These are phyloP conservation scores for Madurella mycetomatis DNA, from an alignment of 2,329 filamentous ascomycete genomes.

Conservation along the genomic window DNA sequence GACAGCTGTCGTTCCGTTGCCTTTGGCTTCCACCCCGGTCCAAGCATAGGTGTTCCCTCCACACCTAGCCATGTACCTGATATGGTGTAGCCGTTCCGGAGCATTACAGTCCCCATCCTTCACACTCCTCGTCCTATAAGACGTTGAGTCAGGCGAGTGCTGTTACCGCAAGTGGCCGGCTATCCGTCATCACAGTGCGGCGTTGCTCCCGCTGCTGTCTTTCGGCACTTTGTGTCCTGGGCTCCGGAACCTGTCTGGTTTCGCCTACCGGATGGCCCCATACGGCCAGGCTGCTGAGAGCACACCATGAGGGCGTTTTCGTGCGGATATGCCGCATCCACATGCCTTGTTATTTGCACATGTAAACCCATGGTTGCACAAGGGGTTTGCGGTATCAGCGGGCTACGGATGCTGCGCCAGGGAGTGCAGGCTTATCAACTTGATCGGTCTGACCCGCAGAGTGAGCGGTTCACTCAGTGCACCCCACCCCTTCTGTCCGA, in stretches of 20 bases:
- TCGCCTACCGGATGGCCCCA: slow-evolving; percentile 19
- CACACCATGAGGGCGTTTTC: slow-evolving; percentile 19
- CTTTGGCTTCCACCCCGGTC: background rate
- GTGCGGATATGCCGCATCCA: slow-evolving; percentile 27
- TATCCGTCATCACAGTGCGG: slow-evolving; percentile 10
- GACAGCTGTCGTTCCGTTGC: slow-evolving; percentile 9
- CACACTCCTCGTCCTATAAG: background rate
- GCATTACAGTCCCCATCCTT: background rate
- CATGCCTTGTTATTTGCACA: slow-evolving; percentile 23
- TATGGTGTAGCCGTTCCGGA: background rate
- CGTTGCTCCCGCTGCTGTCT: background rate
- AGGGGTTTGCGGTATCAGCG: slow-evolving; percentile 18
- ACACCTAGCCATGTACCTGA: background rate
- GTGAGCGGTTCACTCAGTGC: slow-evolving; percentile 23
- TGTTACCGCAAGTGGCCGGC: slow-evolving; percentile 14
- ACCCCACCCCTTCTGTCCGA: slow-evolving; percentile 19
- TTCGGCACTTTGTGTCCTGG: background rate
- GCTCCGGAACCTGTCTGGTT: slow-evolving; percentile 1
- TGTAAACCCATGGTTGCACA: slow-evolving; percentile 21
- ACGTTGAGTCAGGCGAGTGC: slow-evolving; percentile 20
- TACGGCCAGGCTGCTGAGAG: slow-evolving; percentile 6
- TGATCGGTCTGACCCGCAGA: slow-evolving; percentile 28
- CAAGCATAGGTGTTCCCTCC: slow-evolving; percentile 3
- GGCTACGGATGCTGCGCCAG: slow-evolving; percentile 9
- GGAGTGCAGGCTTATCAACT: slow-evolving; percentile 24